Base-by-base conservation (phyloP, 2,329 filamentous ascomycete species). In the Penicillium psychrosexuale region DNA sequence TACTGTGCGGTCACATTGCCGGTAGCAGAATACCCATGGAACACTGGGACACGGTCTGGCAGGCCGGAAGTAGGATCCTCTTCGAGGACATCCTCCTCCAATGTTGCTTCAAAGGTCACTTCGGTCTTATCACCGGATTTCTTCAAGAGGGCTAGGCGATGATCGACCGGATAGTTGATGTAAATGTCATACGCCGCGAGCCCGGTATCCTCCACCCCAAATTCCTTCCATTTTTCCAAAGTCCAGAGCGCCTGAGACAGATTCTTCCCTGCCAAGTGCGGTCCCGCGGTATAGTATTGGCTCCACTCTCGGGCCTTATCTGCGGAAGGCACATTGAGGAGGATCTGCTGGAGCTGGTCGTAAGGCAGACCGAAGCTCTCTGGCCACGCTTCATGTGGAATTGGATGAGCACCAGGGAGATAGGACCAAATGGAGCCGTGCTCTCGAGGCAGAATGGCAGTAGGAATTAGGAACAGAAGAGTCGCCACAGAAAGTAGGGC, bases 21-120 rank as follows among this genome's bases (percentile, higher is more conserved):
- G 57, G 81, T 92, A 5, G 91, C 91, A 4, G 91, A 96, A 73
- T 97, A 97, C 50, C 93, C 94, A 69, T 97, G 93, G 77, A 97
- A 97, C 0, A 88, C 93, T 1, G 93, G 91, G 24, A 97, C 82
- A 30, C 90, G 81, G 65, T 91, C 82, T 9, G 82, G 74, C 43
- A 91, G 77, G 22, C 85, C 82, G 17, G 86, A 91, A 0, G 91
- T 95, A 3, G 85, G 82, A 70, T 99, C 94, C 49, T 96, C 87
- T 0, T 90, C 81, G 5, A 97, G 77, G 2, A 93, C 81, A 67
- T 96, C 91, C 72, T 99, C 94, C 63, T 89, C 85, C 38, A 97
- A 76, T 1, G 84, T 86, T 0, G 92, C 93, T 68, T 91, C 85
- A 66, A 87, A 96, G n/a, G 82, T 80, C 28, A 92, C 80, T 49